Evolutionary conservation across 495 filamentous ascomycete species (phyloP), one percentile per base, ranked within the genome.

Genomic region (Trichoderma erinaceum): DNA sequence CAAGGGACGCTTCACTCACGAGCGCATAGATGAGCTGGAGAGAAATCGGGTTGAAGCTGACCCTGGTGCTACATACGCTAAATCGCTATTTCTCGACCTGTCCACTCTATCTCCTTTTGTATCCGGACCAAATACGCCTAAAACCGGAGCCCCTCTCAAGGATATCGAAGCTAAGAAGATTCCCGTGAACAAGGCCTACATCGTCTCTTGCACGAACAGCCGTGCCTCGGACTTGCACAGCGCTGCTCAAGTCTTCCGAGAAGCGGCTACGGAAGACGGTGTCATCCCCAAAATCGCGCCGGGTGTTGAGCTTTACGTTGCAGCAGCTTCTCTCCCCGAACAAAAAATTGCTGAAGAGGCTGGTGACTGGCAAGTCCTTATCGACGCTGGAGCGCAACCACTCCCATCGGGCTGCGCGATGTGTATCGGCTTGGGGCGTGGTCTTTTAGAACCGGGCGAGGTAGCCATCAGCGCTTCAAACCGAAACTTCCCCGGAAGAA

Each of bases 401-500:
- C 80, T 96, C 0, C 91, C 91, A 0, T 83, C 92, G 1, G 91
- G 91, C 0, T 98, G 94, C 72, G 93, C 90, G 1, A 90, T 91
- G 1, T 98, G 94, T 75, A 97, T 99, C 69, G 94, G 95, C 3
- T 85, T 97, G 7, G 90, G 29, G 6, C 13, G 44, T 48, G 93
- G 94, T 11, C 82, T 97, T 0, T 84, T 97, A 0, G 90, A 97
- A 72, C 84, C 87, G 12, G 91, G 91, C 2, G 92, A 97, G 78
- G 88, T 94, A 35, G 93, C 94, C n/a, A 96, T 97, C 73, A 89
- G 85, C 70, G 91, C 92, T 0, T 89, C 85, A 65, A 97, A 97
- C 80, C 87, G 94, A 23, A 97, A 97, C 77, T 97, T 96, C 82
- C 93, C 95, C 78, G 93, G 92, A 0, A 86, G 94, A 25, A 97